Base-by-base conservation (phyloP, 176 grass and related monocot species). In the Alloteropsis semialata region DNA sequence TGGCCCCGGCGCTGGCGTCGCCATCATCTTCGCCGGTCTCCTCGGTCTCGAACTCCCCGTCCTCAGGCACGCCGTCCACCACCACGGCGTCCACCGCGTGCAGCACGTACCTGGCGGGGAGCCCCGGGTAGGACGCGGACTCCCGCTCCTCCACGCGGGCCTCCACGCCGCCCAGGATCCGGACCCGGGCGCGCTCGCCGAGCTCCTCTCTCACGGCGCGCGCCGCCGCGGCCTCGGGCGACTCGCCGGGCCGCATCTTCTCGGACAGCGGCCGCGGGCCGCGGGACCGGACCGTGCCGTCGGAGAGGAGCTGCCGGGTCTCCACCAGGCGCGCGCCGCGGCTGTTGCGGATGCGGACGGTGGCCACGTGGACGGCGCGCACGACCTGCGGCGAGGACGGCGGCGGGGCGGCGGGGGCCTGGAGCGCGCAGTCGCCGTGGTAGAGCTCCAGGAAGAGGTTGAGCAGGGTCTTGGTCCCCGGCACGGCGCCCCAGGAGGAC, bases 381-480 rank as follows among this genome's bases (percentile, higher is more conserved):
- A 98, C 84, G 2, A 89, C 63, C 2, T 3, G 29, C 42, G 39
- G 58, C 7, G 5, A 5, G 7, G 21, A 1, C 6, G 29, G 55
- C 19, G 38, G 69, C 22, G 74, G 12, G 10, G 69, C 5, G 44
- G 76, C 12, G 10, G 74, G 37, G 39, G 38, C 22, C 38, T 91
- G 69, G 18, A 97, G 92, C 17, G 66, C 50, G 72, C 88, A 88
- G 65, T 95, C 96, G 18, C 96, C 92, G n/a, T 89, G 87, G 42
- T 84, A 86, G 79, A 98, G 82, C 92, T 98, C 92, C 10, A 93
- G 84, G 84, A 93, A 98, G 65, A 98, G 88, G 53, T 98, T 98
- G n/a, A 79, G 55, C 10, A 98, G 84, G 22, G 91, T 90, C 78
- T 95, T 98, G 42, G 93, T 93, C 7, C 93, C 91, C 21, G 91